These are phyloP conservation scores for Austroboletus festivus DNA, from an alignment of 768 basidiomycete genomes.

Conservation along the genomic window DNA sequence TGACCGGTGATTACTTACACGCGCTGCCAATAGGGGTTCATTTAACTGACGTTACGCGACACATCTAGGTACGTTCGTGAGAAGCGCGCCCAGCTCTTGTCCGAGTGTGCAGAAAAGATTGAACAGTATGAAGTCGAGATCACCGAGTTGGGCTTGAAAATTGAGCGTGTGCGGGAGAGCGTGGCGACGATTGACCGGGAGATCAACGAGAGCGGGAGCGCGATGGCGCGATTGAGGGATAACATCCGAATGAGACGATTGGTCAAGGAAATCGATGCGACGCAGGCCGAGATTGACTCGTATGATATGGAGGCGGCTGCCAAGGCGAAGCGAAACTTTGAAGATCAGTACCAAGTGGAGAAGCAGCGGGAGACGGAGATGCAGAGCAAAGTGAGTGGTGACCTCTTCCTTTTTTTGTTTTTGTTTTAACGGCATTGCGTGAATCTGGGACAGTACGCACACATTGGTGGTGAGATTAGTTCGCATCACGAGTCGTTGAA, in stretches of 20 bases:
- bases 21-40: no score
- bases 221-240: slow-evolving; percentile 69
- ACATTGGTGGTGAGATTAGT: slow-evolving; percentile 78
- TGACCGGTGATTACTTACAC: slow-evolving; percentile 49
- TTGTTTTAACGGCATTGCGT: no score
- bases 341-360: slow-evolving; percentile 70
- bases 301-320: slow-evolving; percentile 85
- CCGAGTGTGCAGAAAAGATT: slow-evolving; percentile 57
- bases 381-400: slow-evolving; percentile 55
- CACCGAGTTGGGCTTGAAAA: slow-evolving; percentile 36
- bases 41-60: no score
- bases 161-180: slow-evolving; percentile 39
- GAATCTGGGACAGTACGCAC: slow-evolving; percentile 55
- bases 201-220: slow-evolving; percentile 71
- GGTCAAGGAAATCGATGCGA: slow-evolving; percentile 58
- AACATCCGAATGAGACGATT: slow-evolving; percentile 79
- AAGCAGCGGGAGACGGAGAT: slow-evolving; percentile 71
- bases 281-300: slow-evolving; percentile 67
- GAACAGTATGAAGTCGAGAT: slow-evolving; percentile 47
- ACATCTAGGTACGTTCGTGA: slow-evolving; percentile 68
- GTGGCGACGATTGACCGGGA: slow-evolving; percentile 70
- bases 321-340: slow-evolving; percentile 79
- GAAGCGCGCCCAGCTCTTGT: slow-evolving; percentile 56
- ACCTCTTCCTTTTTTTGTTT: background rate
- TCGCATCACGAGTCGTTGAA: slow-evolving; percentile 66